Evolutionary conservation across 2,329 filamentous ascomycete species (phyloP).

Genomic region (Claviceps capensis): DNA sequence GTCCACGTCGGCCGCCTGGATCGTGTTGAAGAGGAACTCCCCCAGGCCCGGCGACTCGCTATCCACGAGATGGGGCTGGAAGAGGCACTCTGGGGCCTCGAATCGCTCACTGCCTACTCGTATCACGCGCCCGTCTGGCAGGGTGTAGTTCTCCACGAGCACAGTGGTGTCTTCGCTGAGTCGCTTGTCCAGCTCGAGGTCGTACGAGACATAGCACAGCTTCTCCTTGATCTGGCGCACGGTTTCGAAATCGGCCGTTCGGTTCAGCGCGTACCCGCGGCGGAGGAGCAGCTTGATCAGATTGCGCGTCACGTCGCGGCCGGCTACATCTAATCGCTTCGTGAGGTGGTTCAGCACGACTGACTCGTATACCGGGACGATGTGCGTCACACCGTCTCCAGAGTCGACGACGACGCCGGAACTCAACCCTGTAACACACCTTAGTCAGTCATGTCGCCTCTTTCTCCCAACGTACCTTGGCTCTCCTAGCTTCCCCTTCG

Average conservation of each 20-base stretch:
- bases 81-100: conserved; percentile 93
- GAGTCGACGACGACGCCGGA: conserved; percentile 98
- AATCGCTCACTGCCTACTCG: conserved; percentile 94
- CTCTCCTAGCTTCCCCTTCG: no score
- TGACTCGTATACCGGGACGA: conserved; percentile 96
- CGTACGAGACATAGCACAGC: conserved; percentile 97
- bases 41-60: conserved; percentile 94
- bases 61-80: conserved; percentile 96
- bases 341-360: conserved; percentile 96
- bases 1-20: conserved; percentile 90
- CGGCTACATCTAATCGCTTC: conserved; percentile 83
- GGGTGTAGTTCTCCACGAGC: conserved; percentile 91
- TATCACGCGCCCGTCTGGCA: conserved; percentile 92
- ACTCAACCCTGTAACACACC: conserved; percentile 48
- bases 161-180: conserved; percentile 96
- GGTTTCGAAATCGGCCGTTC: conserved; percentile 97
- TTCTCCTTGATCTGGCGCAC: conserved; percentile 99
- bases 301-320: conserved; percentile 95
- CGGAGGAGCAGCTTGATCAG: conserved; percentile 88
- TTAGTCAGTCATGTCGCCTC: background rate
- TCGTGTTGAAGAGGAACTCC: conserved; percentile 97
- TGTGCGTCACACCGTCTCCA: conserved; percentile 95
- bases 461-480: background rate
- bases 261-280: conserved; percentile 90
- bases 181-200: conserved; percentile 88